A percentile compares a stretch with the other conserved stretches of the same genome.
Conservation (phyloP, 441 rosid genomes). For the Mallotus japonicus region DNA sequence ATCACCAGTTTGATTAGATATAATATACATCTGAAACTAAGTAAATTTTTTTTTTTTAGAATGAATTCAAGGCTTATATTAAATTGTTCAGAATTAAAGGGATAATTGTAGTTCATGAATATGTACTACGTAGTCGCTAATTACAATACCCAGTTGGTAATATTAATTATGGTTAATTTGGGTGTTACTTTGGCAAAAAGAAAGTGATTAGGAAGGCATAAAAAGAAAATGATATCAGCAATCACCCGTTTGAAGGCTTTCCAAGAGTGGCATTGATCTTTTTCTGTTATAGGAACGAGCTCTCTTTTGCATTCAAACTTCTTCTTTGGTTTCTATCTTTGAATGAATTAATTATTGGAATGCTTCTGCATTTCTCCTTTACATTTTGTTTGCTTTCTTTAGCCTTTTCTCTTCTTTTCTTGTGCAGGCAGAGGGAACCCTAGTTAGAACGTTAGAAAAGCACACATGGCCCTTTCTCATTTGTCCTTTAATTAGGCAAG, state of each 20-base stretch:
- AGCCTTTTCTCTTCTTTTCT: background rate
- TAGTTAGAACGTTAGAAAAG: background rate
- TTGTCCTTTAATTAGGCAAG: background rate
- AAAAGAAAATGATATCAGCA: constrained; percentile 10
- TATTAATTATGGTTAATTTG: too few species aligned
- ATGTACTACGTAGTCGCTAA: too few species aligned
- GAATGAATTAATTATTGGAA: too few species aligned
- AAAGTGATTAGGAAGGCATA: background rate
- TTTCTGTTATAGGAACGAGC: constrained; percentile 7
- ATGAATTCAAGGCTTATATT: too few species aligned
- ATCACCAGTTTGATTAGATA: too few species aligned
- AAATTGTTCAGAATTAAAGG: too few species aligned
- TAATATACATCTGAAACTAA: too few species aligned
- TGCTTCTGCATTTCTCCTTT: background rate
- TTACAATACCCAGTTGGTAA: too few species aligned
- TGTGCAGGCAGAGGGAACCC: background rate
- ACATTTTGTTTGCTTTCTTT: background rate
- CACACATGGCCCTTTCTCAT: background rate
- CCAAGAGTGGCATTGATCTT: background rate
- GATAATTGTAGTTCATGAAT: too few species aligned
- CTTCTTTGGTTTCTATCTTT: too few species aligned
- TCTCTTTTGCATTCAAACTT: background rate
- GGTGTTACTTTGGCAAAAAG: too few species aligned
- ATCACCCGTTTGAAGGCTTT: background rate
- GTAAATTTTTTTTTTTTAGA: too few species aligned